Conservation (phyloP, 306 rosid species). For the Trifolium dubium region DNA sequence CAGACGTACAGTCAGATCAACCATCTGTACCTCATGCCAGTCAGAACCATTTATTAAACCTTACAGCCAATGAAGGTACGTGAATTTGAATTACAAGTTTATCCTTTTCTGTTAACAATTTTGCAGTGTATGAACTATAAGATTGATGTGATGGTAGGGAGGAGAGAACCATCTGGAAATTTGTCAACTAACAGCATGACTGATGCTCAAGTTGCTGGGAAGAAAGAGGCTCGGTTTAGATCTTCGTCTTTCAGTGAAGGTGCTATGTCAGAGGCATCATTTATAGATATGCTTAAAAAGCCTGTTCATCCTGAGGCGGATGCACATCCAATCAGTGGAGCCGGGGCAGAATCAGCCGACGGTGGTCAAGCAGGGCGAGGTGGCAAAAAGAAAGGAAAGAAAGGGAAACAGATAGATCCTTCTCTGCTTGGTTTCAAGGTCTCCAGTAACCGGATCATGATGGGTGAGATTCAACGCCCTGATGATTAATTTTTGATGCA, state of each 20-base stretch:
- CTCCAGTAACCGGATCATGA: constrained; percentile 74
- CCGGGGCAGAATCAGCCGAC: constrained; percentile 51
- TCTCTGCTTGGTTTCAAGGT: constrained; percentile 79
- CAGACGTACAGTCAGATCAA: constrained; percentile 63
- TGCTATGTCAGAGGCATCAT: constrained; percentile 65
- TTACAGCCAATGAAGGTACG: constrained; percentile 52
- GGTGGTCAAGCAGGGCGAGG: constrained; percentile 57
- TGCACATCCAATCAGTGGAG: constrained; percentile 47
- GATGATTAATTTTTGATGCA: constrained; percentile 49
- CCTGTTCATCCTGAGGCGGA: constrained; percentile 61
- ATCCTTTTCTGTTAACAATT: not conserved
- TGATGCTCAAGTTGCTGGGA: constrained; percentile 56
- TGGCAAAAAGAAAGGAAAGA: constrained; percentile 79
- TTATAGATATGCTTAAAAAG: constrained; percentile 71
- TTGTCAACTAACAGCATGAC: constrained; percentile 37
- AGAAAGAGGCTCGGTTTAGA: constrained; percentile 57
- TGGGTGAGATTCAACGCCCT: constrained; percentile 80
- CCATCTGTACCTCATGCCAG: constrained; percentile 49
- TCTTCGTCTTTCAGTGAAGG: constrained; percentile 64
- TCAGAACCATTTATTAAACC: constrained; percentile 44
- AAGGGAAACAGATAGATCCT: constrained; percentile 79
- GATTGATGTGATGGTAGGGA: constrained; percentile 42
- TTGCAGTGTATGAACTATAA: constrained; percentile 18
- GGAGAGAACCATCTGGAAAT: constrained; percentile 47
- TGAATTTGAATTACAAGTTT: not conserved